A percentile compares a stretch with the other conserved stretches of the same genome.
phyloP scores from a whole-genome alignment of 2,329 filamentous ascomycete species.

The Periconia sp. region DNA sequence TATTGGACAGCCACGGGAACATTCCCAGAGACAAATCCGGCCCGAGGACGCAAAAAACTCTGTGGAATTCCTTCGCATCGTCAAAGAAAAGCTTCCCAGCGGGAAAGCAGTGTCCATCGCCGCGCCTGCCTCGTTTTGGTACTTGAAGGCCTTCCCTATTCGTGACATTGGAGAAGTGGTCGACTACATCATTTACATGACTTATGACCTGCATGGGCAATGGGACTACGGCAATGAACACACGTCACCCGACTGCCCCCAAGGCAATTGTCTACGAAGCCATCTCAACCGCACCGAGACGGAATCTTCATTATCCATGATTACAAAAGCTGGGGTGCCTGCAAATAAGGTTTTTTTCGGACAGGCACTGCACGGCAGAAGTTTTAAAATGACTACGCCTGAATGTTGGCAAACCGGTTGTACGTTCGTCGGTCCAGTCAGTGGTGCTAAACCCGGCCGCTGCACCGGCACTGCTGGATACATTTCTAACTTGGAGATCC shows the following conservation, averaged over 20 bases:
- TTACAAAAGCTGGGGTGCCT: slow-evolving; percentile 37
- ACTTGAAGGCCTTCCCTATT: slow-evolving; percentile 27
- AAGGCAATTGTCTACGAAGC: slow-evolving; percentile 33
- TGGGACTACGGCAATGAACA: slow-evolving; percentile 43
- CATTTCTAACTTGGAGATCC: slow-evolving; percentile 45
- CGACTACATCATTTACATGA: slow-evolving; percentile 35
- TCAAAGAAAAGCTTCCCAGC: not conserved
- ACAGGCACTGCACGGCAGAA: slow-evolving; percentile 37
- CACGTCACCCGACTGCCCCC: slow-evolving; percentile 30
- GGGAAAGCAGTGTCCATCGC: slow-evolving; percentile 20
- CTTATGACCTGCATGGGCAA: slow-evolving; percentile 44
- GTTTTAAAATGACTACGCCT: slow-evolving; percentile 34
- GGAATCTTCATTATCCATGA: slow-evolving; percentile 35
- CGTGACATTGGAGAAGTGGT: slow-evolving; percentile 16
- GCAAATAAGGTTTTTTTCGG: slow-evolving; percentile 24
- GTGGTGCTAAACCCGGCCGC: slow-evolving; percentile 28
- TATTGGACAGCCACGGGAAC: too few species aligned
- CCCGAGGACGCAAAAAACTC: too few species aligned
- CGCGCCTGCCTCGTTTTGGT: slow-evolving; percentile 28
- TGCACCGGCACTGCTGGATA: slow-evolving; percentile 46
- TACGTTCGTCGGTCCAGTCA: slow-evolving; percentile 32
- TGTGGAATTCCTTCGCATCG: too few species aligned
- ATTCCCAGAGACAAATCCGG: too few species aligned
- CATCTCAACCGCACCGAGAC: slow-evolving; percentile 46
- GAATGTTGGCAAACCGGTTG: slow-evolving; percentile 37